Percentiles rank a stretch among this genome's conserved stretches.
Conservation (phyloP, 345 rosid species). For the Murraya paniculata region DNA sequence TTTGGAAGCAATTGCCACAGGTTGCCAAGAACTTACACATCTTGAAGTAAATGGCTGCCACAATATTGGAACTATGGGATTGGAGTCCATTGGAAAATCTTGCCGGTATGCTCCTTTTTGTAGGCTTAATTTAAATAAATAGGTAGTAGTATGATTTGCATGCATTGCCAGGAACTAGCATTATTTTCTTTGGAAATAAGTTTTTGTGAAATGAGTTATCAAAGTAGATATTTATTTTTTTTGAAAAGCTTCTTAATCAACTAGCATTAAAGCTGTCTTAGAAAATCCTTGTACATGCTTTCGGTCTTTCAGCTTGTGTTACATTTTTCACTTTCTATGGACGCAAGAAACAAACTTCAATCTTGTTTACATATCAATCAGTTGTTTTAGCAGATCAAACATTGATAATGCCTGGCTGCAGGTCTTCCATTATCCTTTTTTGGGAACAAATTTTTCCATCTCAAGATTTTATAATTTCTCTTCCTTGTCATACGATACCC, state of each 20-base stretch:
- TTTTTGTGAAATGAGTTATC: too few relatives aligned
- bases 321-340: background rate
- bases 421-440: background rate
- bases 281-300: background rate
- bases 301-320: background rate
- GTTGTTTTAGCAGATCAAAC: background rate
- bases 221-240: too few relatives aligned
- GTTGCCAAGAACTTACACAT: constrained; percentile 75
- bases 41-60: constrained; percentile 94
- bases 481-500: background rate
- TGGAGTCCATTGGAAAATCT: constrained; percentile 75
- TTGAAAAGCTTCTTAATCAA: background rate
- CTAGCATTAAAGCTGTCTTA: background rate
- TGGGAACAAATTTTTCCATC: background rate
- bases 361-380: background rate
- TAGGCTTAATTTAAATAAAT: background rate
- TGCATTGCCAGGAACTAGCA: background rate
- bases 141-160: background rate
- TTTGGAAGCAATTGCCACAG: constrained; percentile 73
- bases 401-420: background rate
- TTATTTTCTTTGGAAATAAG: background rate
- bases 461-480: background rate
- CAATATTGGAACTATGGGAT: constrained; percentile 74
- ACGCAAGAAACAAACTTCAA: background rate
- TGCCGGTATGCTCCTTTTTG: constrained; percentile 55